Conservation (phyloP, 352 stramenopile species). For the Peronospora farinosa region DNA sequence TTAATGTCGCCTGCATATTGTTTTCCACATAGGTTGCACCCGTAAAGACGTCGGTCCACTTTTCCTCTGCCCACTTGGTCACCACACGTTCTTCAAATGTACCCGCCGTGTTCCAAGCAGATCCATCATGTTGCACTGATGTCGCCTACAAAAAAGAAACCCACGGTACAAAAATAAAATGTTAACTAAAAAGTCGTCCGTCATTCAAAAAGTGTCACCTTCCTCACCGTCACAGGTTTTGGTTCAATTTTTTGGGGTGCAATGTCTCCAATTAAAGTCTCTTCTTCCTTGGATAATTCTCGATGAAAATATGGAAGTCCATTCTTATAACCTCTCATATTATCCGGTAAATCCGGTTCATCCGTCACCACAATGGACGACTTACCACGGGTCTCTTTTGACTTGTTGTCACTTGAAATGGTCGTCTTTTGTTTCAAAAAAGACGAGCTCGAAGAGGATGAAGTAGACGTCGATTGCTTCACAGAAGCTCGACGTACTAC, state of each 20-base stretch:
- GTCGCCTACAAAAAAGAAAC: constrained; percentile 9
- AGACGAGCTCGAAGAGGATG: constrained; percentile 6
- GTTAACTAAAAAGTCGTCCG: neutral
- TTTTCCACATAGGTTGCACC: constrained; percentile 37
- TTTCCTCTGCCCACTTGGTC: constrained; percentile 79
- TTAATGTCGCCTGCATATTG: constrained; percentile 40
- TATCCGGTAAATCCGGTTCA: constrained; percentile 51
- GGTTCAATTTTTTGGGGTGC: constrained; percentile 77
- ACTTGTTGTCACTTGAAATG: constrained; percentile 8
- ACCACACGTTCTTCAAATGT: constrained; percentile 89
- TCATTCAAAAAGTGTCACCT: neutral
- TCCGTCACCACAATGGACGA: constrained; percentile 55
- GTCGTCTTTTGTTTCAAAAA: constrained; percentile 18
- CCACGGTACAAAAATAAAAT: neutral
- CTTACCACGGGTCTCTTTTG: constrained; percentile 12
- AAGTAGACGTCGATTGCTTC: constrained; percentile 3
- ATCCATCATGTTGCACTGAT: constrained; percentile 55
- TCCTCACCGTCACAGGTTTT: constrained; percentile 28
- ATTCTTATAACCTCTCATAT: constrained; percentile 81
- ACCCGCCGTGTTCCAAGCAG: constrained; percentile 88
- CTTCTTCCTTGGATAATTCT: constrained; percentile 93
- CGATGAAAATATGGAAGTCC: constrained; percentile 94
- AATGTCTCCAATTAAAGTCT: constrained; percentile 95
- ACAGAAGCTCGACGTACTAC: constrained; percentile 20
- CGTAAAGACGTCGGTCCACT: constrained; percentile 52